phyloP scores from a whole-genome alignment of 805 yeast species.

The Kregervanrija fluxuum region DNA sequence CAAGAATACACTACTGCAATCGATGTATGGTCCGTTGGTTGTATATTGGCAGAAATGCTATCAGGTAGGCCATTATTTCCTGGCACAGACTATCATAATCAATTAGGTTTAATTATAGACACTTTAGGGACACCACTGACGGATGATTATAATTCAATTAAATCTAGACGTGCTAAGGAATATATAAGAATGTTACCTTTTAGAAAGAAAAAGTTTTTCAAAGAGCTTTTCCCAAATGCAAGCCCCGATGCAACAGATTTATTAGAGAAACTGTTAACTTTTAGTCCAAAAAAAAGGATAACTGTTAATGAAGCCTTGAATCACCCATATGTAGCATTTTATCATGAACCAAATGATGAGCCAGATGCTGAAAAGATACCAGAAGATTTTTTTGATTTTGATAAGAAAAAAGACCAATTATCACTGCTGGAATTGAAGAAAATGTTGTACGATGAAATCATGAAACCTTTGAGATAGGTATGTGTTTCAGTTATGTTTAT shows the following conservation, averaged over 20 bases:
- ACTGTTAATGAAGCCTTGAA: conserved; percentile 76
- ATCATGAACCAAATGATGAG: conserved; percentile 93
- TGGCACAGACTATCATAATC: conserved; percentile 91
- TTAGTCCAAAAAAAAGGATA: conserved; percentile 77
- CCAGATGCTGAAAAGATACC: conserved; percentile 81
- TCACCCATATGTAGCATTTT: conserved; percentile 81
- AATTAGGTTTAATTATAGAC: conserved; percentile 75
- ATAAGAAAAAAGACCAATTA: conserved; percentile 71
- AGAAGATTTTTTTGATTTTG: conserved; percentile 84
- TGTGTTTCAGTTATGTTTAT: too few species aligned
- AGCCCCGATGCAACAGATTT: conserved; percentile 66
- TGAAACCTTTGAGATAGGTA: conserved; percentile 34
- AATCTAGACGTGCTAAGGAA: conserved; percentile 79
- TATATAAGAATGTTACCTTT: conserved; percentile 77
- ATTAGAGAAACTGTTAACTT: conserved; percentile 62
- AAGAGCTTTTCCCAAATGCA: conserved; percentile 40
- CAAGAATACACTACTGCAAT: conserved; percentile 92
- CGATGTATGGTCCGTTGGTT: conserved; percentile 96
- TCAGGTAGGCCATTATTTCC: conserved; percentile 86
- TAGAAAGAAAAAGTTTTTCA: conserved; percentile 53
- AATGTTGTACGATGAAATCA: conserved; percentile 74
- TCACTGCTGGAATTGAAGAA: conserved; percentile 69
- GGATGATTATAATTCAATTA: conserved; percentile 69
- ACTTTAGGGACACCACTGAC: conserved; percentile 81
- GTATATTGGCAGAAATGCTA: conserved; percentile 87